Percentiles rank a stretch among this genome's conserved stretches.
These are phyloP conservation scores for Mycena sanguinolenta DNA, from an alignment of 768 basidiomycete species.

Conservation along the genomic window DNA sequence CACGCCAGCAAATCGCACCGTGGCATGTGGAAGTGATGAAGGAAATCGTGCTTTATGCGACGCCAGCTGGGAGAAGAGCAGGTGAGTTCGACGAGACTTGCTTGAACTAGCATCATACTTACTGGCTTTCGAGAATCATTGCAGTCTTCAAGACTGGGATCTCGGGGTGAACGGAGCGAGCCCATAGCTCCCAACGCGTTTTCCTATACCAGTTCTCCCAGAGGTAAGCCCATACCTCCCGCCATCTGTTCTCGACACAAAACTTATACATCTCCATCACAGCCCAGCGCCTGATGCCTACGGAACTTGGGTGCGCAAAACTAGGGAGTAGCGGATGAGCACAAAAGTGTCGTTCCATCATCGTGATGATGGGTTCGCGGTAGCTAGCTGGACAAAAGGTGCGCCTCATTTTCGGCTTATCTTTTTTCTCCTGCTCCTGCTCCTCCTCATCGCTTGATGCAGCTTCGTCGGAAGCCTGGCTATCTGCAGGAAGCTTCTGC, in stretches of 20 bases:
- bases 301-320: slow-evolving; percentile 24
- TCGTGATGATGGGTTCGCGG: slow-evolving; percentile 11
- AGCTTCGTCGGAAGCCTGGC: too few relatives aligned
- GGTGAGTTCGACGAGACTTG: slow-evolving; percentile 20
- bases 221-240: slow-evolving; percentile 44
- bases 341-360: slow-evolving; percentile 31
- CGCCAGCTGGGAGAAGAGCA: slow-evolving; percentile 44
- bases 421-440: neutral
- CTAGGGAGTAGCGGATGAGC: slow-evolving; percentile 36
- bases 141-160: slow-evolving; percentile 46
- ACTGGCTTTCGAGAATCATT: slow-evolving; percentile 49
- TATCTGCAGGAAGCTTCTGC: too few relatives aligned
- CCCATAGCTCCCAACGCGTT: slow-evolving; percentile 47
- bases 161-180: slow-evolving; percentile 29
- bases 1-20: slow-evolving; percentile 49
- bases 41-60: slow-evolving; percentile 49
- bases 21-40: slow-evolving; percentile 49
- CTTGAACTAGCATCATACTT: slow-evolving; percentile 27
- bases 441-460: too few relatives aligned
- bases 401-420: slow-evolving; percentile 1
- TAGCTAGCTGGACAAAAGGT: slow-evolving; percentile 31
- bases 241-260: slow-evolving; percentile 38
- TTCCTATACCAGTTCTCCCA: slow-evolving; percentile 41
- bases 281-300: slow-evolving; percentile 39
- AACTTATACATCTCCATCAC: slow-evolving; percentile 42